phyloP scores from a whole-genome alignment of 805 yeast genomes.

The Kluyveromyces starmeri region DNA sequence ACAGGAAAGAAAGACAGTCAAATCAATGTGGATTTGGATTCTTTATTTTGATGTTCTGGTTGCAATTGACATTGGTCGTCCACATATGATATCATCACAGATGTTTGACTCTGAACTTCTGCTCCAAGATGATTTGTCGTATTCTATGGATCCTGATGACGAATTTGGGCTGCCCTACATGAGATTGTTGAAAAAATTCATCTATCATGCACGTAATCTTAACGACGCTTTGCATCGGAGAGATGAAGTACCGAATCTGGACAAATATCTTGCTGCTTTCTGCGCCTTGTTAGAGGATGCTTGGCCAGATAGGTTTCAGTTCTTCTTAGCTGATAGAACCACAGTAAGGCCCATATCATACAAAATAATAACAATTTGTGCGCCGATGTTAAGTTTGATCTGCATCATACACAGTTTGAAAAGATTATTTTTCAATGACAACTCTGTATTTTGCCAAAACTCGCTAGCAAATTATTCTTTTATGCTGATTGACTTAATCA shows the following conservation, averaged over 20 bases:
- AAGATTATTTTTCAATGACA: not conserved
- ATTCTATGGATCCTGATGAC: not conserved
- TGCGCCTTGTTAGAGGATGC: not conserved
- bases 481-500: not conserved
- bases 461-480: not conserved
- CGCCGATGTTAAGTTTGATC: not conserved
- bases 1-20: conserved; percentile 13
- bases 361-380: not conserved
- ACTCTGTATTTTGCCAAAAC: not conserved
- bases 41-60: conserved; percentile 18
- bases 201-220: not conserved
- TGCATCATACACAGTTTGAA: not conserved
- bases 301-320: not conserved
- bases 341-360: not conserved
- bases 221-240: conserved; percentile 1
- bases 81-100: conserved; percentile 9
- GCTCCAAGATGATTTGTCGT: not conserved
- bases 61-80: conserved; percentile 21
- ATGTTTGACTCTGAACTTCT: conserved; percentile 6
- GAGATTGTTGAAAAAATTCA: not conserved
- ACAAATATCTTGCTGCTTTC: not conserved
- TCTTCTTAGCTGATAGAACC: not conserved
- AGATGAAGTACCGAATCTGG: conserved; percentile 6
- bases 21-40: conserved; percentile 23
- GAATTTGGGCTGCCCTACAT: not conserved